Conservation (phyloP, 2,329 filamentous ascomycete genomes). For the Nemania abortiva region DNA sequence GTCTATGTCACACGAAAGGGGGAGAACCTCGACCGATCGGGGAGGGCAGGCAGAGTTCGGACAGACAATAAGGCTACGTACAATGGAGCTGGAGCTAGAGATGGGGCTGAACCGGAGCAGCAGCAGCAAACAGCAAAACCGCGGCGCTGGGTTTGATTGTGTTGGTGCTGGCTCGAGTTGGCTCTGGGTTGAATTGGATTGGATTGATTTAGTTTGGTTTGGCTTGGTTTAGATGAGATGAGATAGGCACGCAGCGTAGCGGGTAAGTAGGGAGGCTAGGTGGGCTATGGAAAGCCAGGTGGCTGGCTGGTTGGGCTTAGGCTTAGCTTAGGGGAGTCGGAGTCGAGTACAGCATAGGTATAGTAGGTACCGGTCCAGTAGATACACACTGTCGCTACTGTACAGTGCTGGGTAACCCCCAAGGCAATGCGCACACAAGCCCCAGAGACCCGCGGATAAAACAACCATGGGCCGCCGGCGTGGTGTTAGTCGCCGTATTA, state of each 20-base stretch:
- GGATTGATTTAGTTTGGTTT: slow-evolving; percentile 17
- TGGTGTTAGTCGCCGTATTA: slow-evolving; percentile 30
- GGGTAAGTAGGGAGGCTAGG: slow-evolving; percentile 1
- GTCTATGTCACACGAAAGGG: slow-evolving; percentile 26
- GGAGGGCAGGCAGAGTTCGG: slow-evolving; percentile 7
- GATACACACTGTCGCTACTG: not conserved
- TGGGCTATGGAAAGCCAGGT: slow-evolving; percentile 29
- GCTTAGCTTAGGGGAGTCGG: slow-evolving; percentile 25
- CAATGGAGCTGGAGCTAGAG: slow-evolving; percentile 26
- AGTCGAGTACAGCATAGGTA: slow-evolving; percentile 2
- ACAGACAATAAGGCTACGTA: slow-evolving; percentile 13
- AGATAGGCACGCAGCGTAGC: slow-evolving; percentile 6
- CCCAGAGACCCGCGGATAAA: slow-evolving; percentile 27
- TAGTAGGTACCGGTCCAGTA: not conserved
- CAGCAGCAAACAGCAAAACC: slow-evolving; percentile 23
- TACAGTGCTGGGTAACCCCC: not conserved
- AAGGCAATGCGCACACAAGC: not conserved
- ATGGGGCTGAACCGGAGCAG: slow-evolving; percentile 11
- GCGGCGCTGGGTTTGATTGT: not conserved
- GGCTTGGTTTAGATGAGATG: slow-evolving; percentile 26
- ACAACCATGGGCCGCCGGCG: slow-evolving; percentile 25
- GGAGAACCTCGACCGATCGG: slow-evolving; percentile 4
- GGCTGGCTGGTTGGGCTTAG: slow-evolving; percentile 29
- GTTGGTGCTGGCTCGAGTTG: slow-evolving; percentile 7
- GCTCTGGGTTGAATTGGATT: slow-evolving; percentile 14